Base-by-base conservation (phyloP, 176 grass and related monocot genomes). In the Raddia distichophylla region DNA sequence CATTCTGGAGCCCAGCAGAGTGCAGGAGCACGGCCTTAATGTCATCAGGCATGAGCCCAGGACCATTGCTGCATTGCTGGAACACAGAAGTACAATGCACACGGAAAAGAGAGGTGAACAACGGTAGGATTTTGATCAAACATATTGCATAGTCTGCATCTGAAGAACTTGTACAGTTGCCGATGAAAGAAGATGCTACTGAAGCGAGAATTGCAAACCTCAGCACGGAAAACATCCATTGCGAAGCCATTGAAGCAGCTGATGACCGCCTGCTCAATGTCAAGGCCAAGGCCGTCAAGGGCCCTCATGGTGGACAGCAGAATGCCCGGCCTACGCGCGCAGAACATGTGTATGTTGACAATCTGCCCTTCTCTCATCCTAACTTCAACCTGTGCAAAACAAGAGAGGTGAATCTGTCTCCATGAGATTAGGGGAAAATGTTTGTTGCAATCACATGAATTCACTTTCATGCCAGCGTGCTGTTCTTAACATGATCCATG, bases 341-440 rank as follows among this genome's bases (percentile, higher is more conserved):
- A 97, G 67, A 94, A 92, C 94, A 97, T 97, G 73, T 94, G 95
- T 60, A 97, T 97, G 75, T 94, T 92, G 42, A 97, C 86, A 10
- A 79, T 83, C 52, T 83, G 83, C 46, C 92, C 90, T 78, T 92
- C 87, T 77, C 87, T 86, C 85, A 87, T 77, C 62, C 81, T 85
- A n/a, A 97, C 95, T 61, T 97, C 95, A 11, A 94, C 92, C 95
- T 97, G 12, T 22, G 51, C 20, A 62, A 59, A 12, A 47, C 10
- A 57, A 15, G 49, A 74, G 1, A n/a, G n/a, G 11, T 70, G 11
- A 32, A 67, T 68, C 9, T 61, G 68, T 19, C 7, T 76, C 52
- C 0, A 18, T 18, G 40, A 67, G 2, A 54, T 8, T 40, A 40
- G 37, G 37, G 37, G 37, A 2, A 40, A 18, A 8, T 10, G 0